Evolutionary conservation across 1,139 yeast genomes (phyloP), one percentile per base, ranked within the genome.

Genomic region (Debaryomycetaceae sp.): DNA sequence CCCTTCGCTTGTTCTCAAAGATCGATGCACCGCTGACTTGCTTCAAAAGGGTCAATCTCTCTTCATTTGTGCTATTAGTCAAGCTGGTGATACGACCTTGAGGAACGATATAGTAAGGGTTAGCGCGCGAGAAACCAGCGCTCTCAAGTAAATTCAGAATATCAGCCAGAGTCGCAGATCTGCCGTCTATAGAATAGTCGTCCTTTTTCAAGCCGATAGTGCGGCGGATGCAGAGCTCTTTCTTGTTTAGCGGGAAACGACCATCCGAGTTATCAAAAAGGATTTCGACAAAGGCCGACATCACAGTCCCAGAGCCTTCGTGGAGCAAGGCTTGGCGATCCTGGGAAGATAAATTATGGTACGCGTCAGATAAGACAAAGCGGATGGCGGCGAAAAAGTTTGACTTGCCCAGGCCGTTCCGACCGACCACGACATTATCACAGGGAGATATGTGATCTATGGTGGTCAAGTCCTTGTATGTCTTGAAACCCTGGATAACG

Each of bases 391-490:
- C 90, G 53, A 90, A 90, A 56, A 92, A 82, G 53, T 90, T 90
- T 29, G 95, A 83, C 52, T 90, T 90, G 12, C 99, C 99, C 5
- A 95, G 81, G 12, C 99, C 99, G 53, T 90, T 90, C 30, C 95
- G 62, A 3, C 99, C 99, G 19, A 90, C 85, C 11, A 90, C 86
- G 18, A 87, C 94, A 53, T 90, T 90, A 49, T 79, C 82, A 35
- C 74, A 72, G 0, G 93, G 92, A 1, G 93, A 79, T 30, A 90
- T 60, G 18, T 70, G 65, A 27, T 82, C 93, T 13, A 90, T 73
- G 7, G 73, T 68, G 0, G 95, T 83, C 29, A 83, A 76, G 49
- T 82, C 80, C 58, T 82, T 80, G 53, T 86, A 90, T 36, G 98
- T 87, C 55, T 86, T 86, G 63, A 90, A 90, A 26, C 98, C 98